Conservation (phyloP, 345 rosid species). For the Fremontodendron californicum region DNA sequence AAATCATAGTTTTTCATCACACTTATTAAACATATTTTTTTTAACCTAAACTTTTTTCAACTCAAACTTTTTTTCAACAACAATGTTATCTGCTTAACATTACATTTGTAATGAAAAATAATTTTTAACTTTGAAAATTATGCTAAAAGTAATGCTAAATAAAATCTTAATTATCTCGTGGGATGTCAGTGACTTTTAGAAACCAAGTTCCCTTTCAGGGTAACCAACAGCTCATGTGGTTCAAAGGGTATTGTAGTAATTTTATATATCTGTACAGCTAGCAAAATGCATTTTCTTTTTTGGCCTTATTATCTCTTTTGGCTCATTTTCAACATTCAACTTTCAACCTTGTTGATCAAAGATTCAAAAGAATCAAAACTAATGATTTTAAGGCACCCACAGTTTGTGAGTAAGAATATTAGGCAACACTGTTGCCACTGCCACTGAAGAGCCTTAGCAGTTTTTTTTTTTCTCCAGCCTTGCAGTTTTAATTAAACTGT, state of each 20-base stretch:
- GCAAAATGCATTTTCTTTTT: background rate
- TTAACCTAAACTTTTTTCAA: no score
- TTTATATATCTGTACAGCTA: background rate
- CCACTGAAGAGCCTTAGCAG: no score
- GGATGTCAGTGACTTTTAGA: background rate
- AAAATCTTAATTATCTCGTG: background rate
- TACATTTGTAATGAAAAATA: no score
- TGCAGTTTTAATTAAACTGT: background rate
- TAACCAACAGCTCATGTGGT: background rate
- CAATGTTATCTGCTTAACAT: no score
- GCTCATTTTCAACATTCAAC: background rate
- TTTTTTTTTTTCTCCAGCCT: no score
- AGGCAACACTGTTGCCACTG: background rate
- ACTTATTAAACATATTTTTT: no score
- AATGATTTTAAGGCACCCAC: conserved; percentile 12
- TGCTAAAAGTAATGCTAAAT: no score
- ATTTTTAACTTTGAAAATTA: no score
- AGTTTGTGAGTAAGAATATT: background rate
- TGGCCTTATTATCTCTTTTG: background rate
- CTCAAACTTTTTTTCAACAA: no score
- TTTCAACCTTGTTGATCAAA: background rate
- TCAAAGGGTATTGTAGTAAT: conserved; percentile 19
- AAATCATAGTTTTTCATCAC: no score
- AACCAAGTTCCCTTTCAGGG: no score
- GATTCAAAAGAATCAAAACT: conserved; percentile 13